Evolutionary conservation across 164 flowering plant genomes (phyloP).

Genomic region (Berberis vulgaris): DNA sequence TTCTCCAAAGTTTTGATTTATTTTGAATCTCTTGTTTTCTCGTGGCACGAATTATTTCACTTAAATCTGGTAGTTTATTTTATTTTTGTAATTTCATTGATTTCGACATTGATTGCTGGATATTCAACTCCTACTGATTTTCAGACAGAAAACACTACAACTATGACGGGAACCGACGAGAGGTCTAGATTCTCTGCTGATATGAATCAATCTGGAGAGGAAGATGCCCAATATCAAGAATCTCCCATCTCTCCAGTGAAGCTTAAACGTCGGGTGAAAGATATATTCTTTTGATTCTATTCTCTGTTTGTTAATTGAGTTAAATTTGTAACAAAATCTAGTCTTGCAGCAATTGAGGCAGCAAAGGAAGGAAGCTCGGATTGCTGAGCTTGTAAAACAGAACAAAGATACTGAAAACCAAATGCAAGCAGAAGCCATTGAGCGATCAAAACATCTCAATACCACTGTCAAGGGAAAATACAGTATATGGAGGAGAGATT

Average conservation of each 20-base stretch:
- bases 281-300: not conserved
- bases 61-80: not conserved
- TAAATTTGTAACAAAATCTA: not conserved
- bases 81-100: not conserved
- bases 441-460: conserved; percentile 40
- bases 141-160: too few species aligned
- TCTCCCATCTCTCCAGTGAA: not conserved
- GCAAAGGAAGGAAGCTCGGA: conserved; percentile 46
- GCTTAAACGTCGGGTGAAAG: not conserved
- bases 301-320: not conserved
- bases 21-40: too few species aligned
- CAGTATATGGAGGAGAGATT: conserved; percentile 86
- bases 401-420: conserved; percentile 41
- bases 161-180: not conserved
- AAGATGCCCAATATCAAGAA: not conserved
- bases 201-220: not conserved
- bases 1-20: too few species aligned
- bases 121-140: too few species aligned
- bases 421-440: conserved; percentile 53
- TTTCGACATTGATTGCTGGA: not conserved
- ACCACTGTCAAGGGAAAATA: conserved; percentile 52
- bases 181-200: not conserved
- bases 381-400: conserved; percentile 36
- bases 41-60: too few species aligned
- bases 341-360: conserved; percentile 42